phyloP scores from a whole-genome alignment of 768 basidiomycete genomes.

The Suillus weaverae region DNA sequence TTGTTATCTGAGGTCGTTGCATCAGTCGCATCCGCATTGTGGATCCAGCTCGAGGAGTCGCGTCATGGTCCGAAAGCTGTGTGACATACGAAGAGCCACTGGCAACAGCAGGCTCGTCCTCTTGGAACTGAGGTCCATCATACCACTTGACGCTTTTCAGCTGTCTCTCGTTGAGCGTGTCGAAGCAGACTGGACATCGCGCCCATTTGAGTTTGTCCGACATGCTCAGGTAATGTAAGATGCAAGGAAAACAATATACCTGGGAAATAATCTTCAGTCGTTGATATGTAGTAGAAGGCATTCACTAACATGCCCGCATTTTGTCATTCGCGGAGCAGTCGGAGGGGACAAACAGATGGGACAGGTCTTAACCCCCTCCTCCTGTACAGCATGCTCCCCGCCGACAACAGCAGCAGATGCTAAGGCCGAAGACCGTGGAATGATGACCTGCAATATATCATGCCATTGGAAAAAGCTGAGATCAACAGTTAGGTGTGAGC shows the following conservation, averaged over 20 bases:
- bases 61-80: slow-evolving; percentile 35
- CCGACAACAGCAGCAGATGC: slow-evolving; percentile 57
- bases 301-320: slow-evolving; percentile 91
- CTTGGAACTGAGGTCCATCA: slow-evolving; percentile 45
- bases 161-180: slow-evolving; percentile 86
- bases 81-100: slow-evolving; percentile 49
- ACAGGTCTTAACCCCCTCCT: slow-evolving; percentile 73
- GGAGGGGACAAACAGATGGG: slow-evolving; percentile 96
- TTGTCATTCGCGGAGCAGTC: slow-evolving; percentile 89
- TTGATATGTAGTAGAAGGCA: neutral
- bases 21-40: slow-evolving; percentile 84
- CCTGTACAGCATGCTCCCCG: slow-evolving; percentile 41
- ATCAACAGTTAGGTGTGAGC: slow-evolving; percentile 1
- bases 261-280: slow-evolving; percentile 33
- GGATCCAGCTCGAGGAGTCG: slow-evolving; percentile 53
- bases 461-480: slow-evolving; percentile 92
- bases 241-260: slow-evolving; percentile 95
- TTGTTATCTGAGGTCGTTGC: slow-evolving; percentile 92
- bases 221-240: slow-evolving; percentile 83
- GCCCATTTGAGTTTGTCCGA: slow-evolving; percentile 85
- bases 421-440: slow-evolving; percentile 79
- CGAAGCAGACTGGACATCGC: slow-evolving; percentile 94
- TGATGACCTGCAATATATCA: slow-evolving; percentile 92
- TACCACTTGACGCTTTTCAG: slow-evolving; percentile 94
- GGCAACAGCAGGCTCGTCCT: slow-evolving; percentile 28